phyloP scores from a whole-genome alignment of 2,329 filamentous ascomycete species.

The Trichoderma cornu-damae region DNA sequence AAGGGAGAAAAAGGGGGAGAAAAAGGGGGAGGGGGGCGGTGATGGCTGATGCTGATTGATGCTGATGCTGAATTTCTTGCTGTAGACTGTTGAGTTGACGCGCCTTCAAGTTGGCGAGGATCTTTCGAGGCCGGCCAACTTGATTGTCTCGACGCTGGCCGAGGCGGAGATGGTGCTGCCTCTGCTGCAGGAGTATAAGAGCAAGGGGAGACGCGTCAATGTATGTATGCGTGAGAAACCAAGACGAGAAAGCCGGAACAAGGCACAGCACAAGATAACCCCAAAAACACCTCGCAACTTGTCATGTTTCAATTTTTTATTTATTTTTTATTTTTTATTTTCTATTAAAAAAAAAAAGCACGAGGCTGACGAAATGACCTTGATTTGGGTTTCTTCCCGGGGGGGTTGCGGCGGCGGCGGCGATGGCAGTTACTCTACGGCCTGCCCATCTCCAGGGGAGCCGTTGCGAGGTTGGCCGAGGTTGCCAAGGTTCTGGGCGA shows the following conservation, averaged over 20 bases:
- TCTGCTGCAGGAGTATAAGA: conserved; percentile 54
- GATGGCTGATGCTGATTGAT: too few relatives aligned
- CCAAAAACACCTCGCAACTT: too few relatives aligned
- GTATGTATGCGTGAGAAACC: conserved; percentile 45
- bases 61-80: conserved; percentile 16
- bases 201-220: conserved; percentile 51
- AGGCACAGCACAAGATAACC: too few relatives aligned
- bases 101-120: conserved; percentile 62
- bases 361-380: too few relatives aligned
- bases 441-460: conserved; percentile 60
- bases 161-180: conserved; percentile 65
- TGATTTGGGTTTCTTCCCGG: neutral
- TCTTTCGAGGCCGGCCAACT: conserved; percentile 44
- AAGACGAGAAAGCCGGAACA: neutral
- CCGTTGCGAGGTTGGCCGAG: conserved; percentile 53
- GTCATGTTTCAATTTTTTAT: too few relatives aligned
- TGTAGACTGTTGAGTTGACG: conserved; percentile 60
- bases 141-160: conserved; percentile 69
- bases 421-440: conserved; percentile 65
- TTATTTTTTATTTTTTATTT: too few relatives aligned
- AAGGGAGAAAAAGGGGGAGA: too few relatives aligned
- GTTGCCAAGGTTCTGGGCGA: conserved; percentile 53
- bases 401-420: too few relatives aligned
- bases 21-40: too few relatives aligned
- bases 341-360: neutral